Evolutionary conservation across 2,329 filamentous ascomycete species (phyloP), one percentile per base, ranked within the genome.

Genomic region (Plectosphaerella cucumerina): DNA sequence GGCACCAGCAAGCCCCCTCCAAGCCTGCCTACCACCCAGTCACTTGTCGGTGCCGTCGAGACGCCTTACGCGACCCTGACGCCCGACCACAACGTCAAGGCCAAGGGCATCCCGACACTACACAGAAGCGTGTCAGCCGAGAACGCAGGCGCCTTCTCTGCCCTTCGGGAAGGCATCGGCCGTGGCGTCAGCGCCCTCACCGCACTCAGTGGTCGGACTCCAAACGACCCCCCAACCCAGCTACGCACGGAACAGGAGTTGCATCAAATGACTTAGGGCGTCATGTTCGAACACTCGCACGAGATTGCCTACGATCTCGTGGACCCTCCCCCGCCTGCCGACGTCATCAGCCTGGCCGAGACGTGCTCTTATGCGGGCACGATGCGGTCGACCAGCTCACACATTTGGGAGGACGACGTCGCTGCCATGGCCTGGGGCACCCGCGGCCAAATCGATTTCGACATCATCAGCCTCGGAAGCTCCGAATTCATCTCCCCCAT

Each of bases 41-140:
- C 82, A 1, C 80, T 86, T 4, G 67, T 87, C 17, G 70, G 77
- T 1, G 77, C 77, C 0, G 74, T 86, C 4, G 84, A 87, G 62
- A 80, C 76, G 1, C 76, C 79, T 1, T 74, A 85, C 50, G 71
- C 76, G 42, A 72, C 74, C 5, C 61, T 80, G 18, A 80, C 76
- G 2, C 73, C 74, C 0, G 65, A 65, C 4, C 52, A 58, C 11
- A 60, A 63, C 4, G 9, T 26, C 23, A 5, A 26, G 12, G 8
- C 26, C 26, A 31, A 11, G 12, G 26, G 26, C 12, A 61, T 69
- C n/a, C 59, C 68, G 3, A 57, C 69, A 20, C 60, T 77, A 3
- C 68, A 70, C 37, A 70, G 72, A 17, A 78, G 73, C 54, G 66
- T 68, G 2, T 78, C 74, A 31, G 69, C 75, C 4, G 73, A 78